Evolutionary conservation across 331 rosid genomes (phyloP), one percentile per base, ranked within the genome.

Genomic region (Quercus phellos): DNA sequence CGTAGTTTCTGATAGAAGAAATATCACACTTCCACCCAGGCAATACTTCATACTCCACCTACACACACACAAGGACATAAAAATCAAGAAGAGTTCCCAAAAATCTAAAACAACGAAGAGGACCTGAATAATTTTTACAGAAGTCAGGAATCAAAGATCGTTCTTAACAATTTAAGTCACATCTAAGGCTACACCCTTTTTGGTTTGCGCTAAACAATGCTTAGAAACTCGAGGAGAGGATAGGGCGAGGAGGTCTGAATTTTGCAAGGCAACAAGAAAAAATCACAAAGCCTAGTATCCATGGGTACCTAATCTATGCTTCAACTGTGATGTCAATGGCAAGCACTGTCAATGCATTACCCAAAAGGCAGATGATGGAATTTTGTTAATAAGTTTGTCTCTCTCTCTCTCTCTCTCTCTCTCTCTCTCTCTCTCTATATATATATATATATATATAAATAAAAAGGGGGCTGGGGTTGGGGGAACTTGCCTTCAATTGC

Each of bases 21-120:
- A 95, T 95, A 73, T 95, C 96, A 60, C 82, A 59, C 73, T 88
- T 91, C 99, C 98, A 95, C 75, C 99, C 98, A 1, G 97, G 96
- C 79, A 93, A 74, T 14, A 79, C 84, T 83, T 95, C 98, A 73
- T 91, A 93, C 78, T 95, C 96, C 82, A 91, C 99, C 99, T 93
- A 84, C 17, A 43, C 70, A 82, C 60, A 83, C 60, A 61, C 24
- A 77, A 51, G 64, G 42, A 83, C 73, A 75, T 22, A 75, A 42
- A 32, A 68, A 69, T 68, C 43, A 72, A 55, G 80, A 63, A 75
- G 70, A 68, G 71, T 55, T 63, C 19, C 51, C 34, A 12, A 26
- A 67, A 7, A n/a, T 73, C 3, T 11, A 24, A 21, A 16, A 50
- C 58, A 79, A 53, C 6, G 10, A 43, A 59, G 5, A 43, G 18